Base-by-base conservation (phyloP, 1,139 yeast genomes). In the Blastobotrys indianensis region DNA sequence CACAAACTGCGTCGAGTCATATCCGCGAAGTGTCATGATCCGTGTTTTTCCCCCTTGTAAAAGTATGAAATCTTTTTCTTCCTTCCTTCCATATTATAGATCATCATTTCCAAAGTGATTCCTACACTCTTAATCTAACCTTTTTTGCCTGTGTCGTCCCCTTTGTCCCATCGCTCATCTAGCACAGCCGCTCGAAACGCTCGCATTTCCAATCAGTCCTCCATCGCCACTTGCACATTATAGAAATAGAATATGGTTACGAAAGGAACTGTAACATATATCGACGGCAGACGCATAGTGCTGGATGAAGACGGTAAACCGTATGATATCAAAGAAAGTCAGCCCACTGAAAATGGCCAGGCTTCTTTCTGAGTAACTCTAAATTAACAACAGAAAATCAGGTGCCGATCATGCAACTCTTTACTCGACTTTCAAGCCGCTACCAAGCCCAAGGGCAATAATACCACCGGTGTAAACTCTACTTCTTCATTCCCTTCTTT, bases 231-330 rank as follows among this genome's bases (percentile, higher is more conserved):
- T 28, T 33, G 23, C 35, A n/a, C n/a, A 37, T 11, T 13, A 29
- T 33, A 20, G 25, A 20, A 12, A 20, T 16, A 11, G 7, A 12
- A 5, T 10, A 20, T 37, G 17, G 35, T 32, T 35, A 16, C 35
- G 20, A 45, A 41, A 25, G 47, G 50, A 3, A 35, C 42, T 8
- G 51, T 52, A 8, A 50, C 54, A 2, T 51, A 52, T 44, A 53
- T 60, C 11, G 56, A 63, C 25, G 95, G 95, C 0, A 73, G 84
- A 45, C 80, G 77, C 57, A 83, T 87, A 52, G 67, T 86, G 20
- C 82, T 85, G 50, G 95, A 86, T 57, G 81, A 85, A 61, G 82
- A 88, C 64, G 97, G 97, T 1, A 87, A 85, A 65, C 96, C 95
- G 85, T 85, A 73, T 59, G 92, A 20, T 15, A 17, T 20, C 25